phyloP scores from a whole-genome alignment of 805 yeast genomes.

The Teunomyces cretensis region DNA sequence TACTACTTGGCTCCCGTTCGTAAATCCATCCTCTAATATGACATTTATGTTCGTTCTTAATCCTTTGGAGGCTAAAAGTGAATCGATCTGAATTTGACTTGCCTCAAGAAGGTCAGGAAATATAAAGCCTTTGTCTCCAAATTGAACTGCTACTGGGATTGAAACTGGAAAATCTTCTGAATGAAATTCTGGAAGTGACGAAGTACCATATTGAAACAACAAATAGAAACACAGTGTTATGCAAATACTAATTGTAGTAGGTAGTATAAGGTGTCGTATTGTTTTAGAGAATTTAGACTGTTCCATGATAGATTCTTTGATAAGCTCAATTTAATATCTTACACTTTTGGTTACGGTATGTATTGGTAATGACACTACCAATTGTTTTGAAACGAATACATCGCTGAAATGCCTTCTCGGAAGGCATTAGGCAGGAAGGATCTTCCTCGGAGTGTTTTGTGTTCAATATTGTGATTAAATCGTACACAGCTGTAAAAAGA shows the following conservation, averaged over 20 bases:
- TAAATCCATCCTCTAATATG: not conserved
- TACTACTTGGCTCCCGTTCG: not conserved
- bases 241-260: not conserved
- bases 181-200: slow-evolving; percentile 18
- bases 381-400: no score
- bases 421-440: no score
- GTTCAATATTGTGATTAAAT: no score
- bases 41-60: not conserved
- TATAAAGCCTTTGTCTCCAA: slow-evolving; percentile 42
- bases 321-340: no score
- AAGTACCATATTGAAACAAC: not conserved
- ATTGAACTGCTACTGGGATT: slow-evolving; percentile 5
- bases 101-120: slow-evolving; percentile 70
- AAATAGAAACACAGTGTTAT: not conserved
- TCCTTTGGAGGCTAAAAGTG: slow-evolving; percentile 9
- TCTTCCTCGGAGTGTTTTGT: no score
- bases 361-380: no score
- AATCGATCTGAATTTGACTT: slow-evolving; percentile 34
- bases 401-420: no score
- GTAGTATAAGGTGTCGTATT: not conserved
- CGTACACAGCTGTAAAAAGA: no score
- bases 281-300: not conserved
- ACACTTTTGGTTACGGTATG: no score
- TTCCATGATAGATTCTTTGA: no score
- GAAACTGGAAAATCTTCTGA: slow-evolving; percentile 6